Percentiles rank a stretch among this genome's conserved stretches.
Conservation (phyloP, 1,139 yeast species). For the Magnusiomyces fungicola region DNA sequence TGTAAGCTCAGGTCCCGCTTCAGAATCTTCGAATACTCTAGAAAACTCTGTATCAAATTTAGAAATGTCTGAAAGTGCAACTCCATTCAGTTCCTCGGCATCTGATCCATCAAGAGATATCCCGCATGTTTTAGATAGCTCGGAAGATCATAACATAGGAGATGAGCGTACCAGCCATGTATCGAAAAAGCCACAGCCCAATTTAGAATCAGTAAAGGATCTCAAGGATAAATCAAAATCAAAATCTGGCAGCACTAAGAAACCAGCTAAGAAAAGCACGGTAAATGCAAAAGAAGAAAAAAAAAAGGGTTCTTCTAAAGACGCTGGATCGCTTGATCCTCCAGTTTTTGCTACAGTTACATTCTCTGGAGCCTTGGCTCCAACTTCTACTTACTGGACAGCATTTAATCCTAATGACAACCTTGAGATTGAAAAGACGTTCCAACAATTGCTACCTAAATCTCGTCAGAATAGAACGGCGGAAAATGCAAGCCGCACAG, state of each 20-base stretch:
- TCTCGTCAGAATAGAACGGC: constrained; percentile 10
- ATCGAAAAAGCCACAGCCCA: too few species aligned
- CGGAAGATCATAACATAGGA: too few species aligned
- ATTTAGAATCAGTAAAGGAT: too few species aligned
- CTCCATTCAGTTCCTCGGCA: too few species aligned
- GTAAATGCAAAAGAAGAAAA: neutral
- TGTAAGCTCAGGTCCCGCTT: neutral
- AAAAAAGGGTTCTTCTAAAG: neutral
- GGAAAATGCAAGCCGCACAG: constrained; percentile 2
- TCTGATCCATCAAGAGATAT: too few species aligned
- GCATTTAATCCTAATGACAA: constrained; percentile 36
- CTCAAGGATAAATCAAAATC: too few species aligned
- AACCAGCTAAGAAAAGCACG: constrained; percentile 1
- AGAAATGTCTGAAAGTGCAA: neutral
- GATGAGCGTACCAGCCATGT: too few species aligned
- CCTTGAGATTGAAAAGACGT: constrained; percentile 19
- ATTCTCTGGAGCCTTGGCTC: constrained; percentile 26
- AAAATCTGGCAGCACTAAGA: too few species aligned
- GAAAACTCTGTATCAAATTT: neutral
- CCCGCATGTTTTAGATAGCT: too few species aligned
- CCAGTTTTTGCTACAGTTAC: constrained; percentile 18
- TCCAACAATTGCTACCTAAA: constrained; percentile 9
- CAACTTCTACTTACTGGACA: constrained; percentile 28
- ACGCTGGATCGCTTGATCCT: constrained; percentile 5
- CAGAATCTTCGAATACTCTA: neutral